Evolutionary conservation across 768 basidiomycete genomes (phyloP).

Genomic region (Rhodotorula kratochvilovae): DNA sequence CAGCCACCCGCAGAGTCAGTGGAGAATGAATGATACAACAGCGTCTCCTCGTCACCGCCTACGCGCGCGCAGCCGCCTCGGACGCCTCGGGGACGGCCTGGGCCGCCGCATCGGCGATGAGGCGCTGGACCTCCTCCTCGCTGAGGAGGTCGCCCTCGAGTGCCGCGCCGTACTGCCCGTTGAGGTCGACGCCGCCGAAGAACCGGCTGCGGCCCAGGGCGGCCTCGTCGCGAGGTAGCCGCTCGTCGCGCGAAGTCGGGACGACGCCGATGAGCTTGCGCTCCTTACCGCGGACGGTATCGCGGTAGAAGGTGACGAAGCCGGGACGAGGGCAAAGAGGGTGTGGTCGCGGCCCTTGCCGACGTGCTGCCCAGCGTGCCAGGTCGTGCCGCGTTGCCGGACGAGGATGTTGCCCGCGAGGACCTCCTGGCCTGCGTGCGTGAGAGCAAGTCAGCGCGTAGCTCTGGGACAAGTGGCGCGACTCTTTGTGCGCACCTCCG

Average conservation of each 20-base stretch:
- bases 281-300: constrained; percentile 59
- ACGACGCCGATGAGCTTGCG: constrained; percentile 81
- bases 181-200: constrained; percentile 65
- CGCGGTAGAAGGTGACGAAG: constrained; percentile 83
- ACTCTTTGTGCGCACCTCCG: constrained; percentile 78
- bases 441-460: not conserved
- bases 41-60: not conserved
- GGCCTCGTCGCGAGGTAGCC: constrained; percentile 74
- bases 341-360: constrained; percentile 92
- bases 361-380: constrained; percentile 94
- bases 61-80: not conserved
- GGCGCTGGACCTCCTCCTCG: not conserved
- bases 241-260: constrained; percentile 62
- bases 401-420: constrained; percentile 94
- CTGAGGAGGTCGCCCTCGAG: not conserved
- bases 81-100: not conserved
- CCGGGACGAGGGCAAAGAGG: constrained; percentile 80
- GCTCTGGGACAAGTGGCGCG: constrained; percentile 1
- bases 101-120: constrained; percentile 11
- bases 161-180: not conserved
- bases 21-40: not conserved
- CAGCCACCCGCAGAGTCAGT: no score
- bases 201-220: constrained; percentile 73
- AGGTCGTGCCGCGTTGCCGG: constrained; percentile 83
- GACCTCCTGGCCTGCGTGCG: constrained; percentile 73